A percentile compares a stretch with the other conserved stretches of the same genome.
These are phyloP conservation scores for Kwoniella sp. DNA, from an alignment of 768 basidiomycete species.

Conservation along the genomic window DNA sequence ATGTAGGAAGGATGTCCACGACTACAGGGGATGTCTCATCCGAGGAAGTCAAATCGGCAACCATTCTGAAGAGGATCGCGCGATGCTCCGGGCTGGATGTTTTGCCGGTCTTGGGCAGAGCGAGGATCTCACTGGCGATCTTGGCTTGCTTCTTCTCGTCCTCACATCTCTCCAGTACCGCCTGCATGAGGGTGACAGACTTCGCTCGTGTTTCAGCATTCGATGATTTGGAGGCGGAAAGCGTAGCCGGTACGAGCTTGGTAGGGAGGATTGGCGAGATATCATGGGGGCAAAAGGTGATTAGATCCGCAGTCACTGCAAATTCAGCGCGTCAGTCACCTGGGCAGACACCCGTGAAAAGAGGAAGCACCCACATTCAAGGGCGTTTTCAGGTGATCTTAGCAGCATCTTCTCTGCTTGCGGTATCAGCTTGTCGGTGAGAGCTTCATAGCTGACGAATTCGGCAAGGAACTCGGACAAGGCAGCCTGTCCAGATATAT, in stretches of 20 bases:
- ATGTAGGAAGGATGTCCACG: conserved; percentile 58
- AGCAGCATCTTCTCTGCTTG: conserved; percentile 77
- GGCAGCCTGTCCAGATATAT: conserved; percentile 21
- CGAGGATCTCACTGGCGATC: conserved; percentile 68
- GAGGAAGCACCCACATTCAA: conserved; percentile 63
- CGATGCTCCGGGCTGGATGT: conserved; percentile 86
- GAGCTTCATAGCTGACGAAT: conserved; percentile 62
- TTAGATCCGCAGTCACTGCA: conserved; percentile 65
- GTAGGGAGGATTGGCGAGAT: conserved; percentile 68
- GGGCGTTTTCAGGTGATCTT: conserved; percentile 76
- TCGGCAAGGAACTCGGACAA: conserved; percentile 67
- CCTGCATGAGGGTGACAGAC: conserved; percentile 65
- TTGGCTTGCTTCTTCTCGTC: conserved; percentile 58
- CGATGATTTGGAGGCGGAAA: conserved; percentile 61
- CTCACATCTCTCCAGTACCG: conserved; percentile 51
- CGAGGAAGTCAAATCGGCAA: conserved; percentile 63
- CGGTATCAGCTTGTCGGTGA: conserved; percentile 66
- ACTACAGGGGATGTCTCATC: conserved; percentile 61
- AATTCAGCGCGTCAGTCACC: not conserved
- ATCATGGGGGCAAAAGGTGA: conserved; percentile 63
- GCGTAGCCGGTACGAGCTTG: conserved; percentile 59
- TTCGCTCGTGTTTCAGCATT: conserved; percentile 66
- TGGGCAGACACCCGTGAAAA: conserved; percentile 13
- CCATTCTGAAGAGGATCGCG: conserved; percentile 76
- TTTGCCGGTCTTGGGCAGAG: conserved; percentile 79